A percentile compares a stretch with the other conserved stretches of the same genome.
These are phyloP conservation scores for Cucumis sativus DNA, from an alignment of 306 rosid genomes.

Conservation along the genomic window Cucumber_9930_V3 NC_026659.2:2277001-2277500, in stretches of 20 bases:
- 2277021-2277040: neutral
- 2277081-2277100: neutral
- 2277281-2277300: neutral
- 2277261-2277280: neutral
- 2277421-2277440: neutral
- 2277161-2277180: neutral
- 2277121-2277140: neutral
- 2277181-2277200: neutral
- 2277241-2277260: neutral
- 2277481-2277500: neutral
- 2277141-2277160: neutral
- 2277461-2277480: neutral
- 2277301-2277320: neutral
- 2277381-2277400: neutral
- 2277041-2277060: neutral
- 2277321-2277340: neutral
- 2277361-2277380: neutral
- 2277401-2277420: neutral
- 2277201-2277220: neutral
- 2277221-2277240: neutral
- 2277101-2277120: neutral
- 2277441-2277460: neutral
- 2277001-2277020: neutral
- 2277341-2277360: neutral
- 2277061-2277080: neutral